phyloP scores from a whole-genome alignment of 2,329 filamentous ascomycete genomes.

The Penicillium thymicola region DNA sequence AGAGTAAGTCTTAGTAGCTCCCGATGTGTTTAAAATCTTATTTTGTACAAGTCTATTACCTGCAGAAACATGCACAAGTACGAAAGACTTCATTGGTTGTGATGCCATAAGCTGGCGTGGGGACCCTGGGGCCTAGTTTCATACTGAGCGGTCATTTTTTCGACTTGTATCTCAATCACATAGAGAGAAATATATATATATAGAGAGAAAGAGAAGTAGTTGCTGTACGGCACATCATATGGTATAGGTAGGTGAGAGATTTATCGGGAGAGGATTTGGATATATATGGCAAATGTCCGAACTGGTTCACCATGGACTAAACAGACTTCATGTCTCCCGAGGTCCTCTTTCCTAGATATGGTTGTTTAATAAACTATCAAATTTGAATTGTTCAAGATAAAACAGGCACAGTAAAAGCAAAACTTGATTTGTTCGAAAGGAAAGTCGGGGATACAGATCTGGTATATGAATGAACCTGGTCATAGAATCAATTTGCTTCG shows the following conservation, averaged over 20 bases:
- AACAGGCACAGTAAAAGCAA: neutral
- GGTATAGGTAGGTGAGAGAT: no score
- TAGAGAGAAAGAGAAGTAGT: no score
- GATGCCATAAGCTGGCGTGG: neutral
- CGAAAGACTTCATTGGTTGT: neutral
- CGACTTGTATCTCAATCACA: neutral
- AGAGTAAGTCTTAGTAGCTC: no score
- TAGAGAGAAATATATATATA: no score
- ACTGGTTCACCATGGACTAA: neutral
- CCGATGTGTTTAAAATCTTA: neutral
- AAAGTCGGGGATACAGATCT: neutral
- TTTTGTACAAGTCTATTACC: neutral
- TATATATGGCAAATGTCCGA: neutral
- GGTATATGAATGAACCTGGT: neutral
- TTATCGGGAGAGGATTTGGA: no score
- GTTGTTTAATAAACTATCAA: neutral
- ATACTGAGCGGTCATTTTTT: neutral
- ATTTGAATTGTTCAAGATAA: neutral
- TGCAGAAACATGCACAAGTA: slow-evolving; percentile 1
- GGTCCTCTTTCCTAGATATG: neutral
- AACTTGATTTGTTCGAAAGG: neutral
- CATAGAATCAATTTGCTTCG: neutral
- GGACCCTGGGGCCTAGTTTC: neutral
- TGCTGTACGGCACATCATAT: no score
- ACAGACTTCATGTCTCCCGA: neutral